phyloP scores from a whole-genome alignment of 2,329 filamentous ascomycete genomes.

The Conoideocrella luteorostrata region DNA sequence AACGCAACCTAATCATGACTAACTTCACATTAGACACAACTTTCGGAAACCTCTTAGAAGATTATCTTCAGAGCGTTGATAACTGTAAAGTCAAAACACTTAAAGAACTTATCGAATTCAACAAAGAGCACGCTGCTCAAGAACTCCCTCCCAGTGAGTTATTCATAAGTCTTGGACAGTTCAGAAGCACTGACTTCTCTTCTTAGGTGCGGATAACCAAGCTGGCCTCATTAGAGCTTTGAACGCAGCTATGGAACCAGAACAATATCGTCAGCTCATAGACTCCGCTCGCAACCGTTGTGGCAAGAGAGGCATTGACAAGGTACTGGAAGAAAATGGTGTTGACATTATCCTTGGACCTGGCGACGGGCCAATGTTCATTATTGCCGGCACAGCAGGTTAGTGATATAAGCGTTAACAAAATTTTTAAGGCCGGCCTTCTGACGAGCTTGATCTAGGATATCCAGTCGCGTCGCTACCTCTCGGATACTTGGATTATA shows the following conservation, averaged over 20 bases:
- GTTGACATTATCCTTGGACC: conserved; percentile 12
- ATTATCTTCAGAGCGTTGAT: conserved; percentile 7
- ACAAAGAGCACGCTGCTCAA: conserved; percentile 9
- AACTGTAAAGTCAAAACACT: conserved; percentile 7
- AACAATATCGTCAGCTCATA: conserved; percentile 4
- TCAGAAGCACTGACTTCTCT: background rate
- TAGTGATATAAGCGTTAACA: background rate
- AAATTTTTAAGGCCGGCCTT: background rate
- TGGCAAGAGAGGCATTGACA: conserved; percentile 9
- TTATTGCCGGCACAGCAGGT: conserved; percentile 7
- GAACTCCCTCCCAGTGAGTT: conserved; percentile 9
- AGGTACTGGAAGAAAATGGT: conserved; percentile 9
- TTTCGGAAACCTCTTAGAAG: conserved; percentile 7
- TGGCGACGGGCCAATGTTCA: conserved; percentile 5
- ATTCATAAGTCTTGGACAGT: background rate
- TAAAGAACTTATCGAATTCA: conserved; percentile 11
- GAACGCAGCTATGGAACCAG: conserved; percentile 2
- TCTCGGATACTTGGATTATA: conserved; percentile 10
- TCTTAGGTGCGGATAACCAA: conserved; percentile 1
- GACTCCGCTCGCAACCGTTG: conserved; percentile 1
- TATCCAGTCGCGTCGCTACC: conserved; percentile 12
- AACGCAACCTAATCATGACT: background rate
- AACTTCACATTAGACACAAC: conserved; percentile 2
- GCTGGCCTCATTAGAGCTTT: conserved; percentile 5
- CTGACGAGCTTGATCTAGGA: conserved; percentile 6